These are phyloP conservation scores for Oryza rufipogon DNA, from an alignment of 176 grass and related monocot genomes.

Conservation along the genomic window DNA sequence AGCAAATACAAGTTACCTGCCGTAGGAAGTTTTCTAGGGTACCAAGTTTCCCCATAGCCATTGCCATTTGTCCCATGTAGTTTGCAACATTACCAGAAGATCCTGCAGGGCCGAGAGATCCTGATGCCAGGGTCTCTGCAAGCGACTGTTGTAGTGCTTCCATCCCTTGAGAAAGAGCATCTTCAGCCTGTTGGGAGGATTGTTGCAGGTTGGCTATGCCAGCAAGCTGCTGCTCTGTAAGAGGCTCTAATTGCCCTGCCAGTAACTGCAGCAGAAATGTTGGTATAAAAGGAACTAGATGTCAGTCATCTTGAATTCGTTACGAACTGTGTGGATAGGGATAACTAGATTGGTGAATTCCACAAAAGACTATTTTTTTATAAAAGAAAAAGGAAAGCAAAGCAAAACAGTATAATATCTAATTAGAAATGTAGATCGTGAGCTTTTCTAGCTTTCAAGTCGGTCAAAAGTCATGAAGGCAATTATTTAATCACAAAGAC, in stretches of 20 bases:
- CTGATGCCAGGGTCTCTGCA: constrained; percentile 78
- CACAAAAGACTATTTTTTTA: background rate
- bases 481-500: background rate
- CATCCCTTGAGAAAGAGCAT: constrained; percentile 93
- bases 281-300: constrained; percentile 21
- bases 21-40: constrained; percentile 89
- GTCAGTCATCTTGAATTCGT: background rate
- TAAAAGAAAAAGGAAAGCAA: background rate
- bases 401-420: background rate
- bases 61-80: constrained; percentile 97
- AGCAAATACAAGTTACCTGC: constrained; percentile 56
- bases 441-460: background rate
- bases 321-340: background rate
- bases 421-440: background rate
- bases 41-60: constrained; percentile 94
- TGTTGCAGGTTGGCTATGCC: constrained; percentile 81
- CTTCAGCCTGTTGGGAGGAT: constrained; percentile 87
- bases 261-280: constrained; percentile 63
- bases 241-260: constrained; percentile 73
- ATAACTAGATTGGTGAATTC: constrained; percentile 15
- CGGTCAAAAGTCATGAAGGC: background rate
- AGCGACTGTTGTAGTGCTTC: constrained; percentile 90
- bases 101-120: constrained; percentile 63
- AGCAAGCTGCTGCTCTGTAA: constrained; percentile 81
- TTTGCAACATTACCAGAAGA: constrained; percentile 78